Base-by-base conservation (phyloP, 208 protist genomes). In the Acanthamoeba lenticulata region DNA sequence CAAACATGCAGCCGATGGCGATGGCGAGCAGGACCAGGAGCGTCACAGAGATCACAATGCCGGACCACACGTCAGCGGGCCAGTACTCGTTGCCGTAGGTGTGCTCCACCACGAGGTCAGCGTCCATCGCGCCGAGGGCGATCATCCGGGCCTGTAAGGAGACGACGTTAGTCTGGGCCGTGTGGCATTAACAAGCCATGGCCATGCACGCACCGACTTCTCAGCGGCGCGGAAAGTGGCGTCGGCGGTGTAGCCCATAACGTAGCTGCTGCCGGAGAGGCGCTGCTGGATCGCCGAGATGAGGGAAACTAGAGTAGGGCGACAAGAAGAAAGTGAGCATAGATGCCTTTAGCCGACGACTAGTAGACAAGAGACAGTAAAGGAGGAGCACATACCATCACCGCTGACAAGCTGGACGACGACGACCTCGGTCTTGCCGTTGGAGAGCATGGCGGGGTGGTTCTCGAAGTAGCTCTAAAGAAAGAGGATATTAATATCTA, bases 31-130 rank as follows among this genome's bases (percentile, higher is more conserved):
- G 67, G 67, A 77, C 34, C 34, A 77, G 32, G 2, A 77, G 67
- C 9, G 67, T 77, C 17, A 77, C 67, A 36, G 36, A 77, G 67
- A 77, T 77, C 27, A 77, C 67, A 36, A 77, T 77, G 67, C 67
- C 67, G 3, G 67, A 77, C 67, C 67, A 77, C 67, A 77, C 67
- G 6, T 77, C 67, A 77, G 67, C 67, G 36, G 67, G 67, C 67
- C 67, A 77, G 67, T 77, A 77, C 38, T 77, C 67, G 67, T 29
- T 29, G 19, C 67, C 67, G 67, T 77, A 77, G 67, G 67, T 27
- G 67, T 44, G 36, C 65, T 74, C 65, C 3, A 77, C 67, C 0
- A 77, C 36, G 7, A 45, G 5, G 19, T 77, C 67, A 27, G 13
- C 38, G n/a, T 45, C 67, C 24, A 77, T 21, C 2, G 67, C 32